A percentile compares a stretch with the other conserved stretches of the same genome.
phyloP scores from a whole-genome alignment of 1,139 yeast species.

The Arxiozyma heterogenica region DNA sequence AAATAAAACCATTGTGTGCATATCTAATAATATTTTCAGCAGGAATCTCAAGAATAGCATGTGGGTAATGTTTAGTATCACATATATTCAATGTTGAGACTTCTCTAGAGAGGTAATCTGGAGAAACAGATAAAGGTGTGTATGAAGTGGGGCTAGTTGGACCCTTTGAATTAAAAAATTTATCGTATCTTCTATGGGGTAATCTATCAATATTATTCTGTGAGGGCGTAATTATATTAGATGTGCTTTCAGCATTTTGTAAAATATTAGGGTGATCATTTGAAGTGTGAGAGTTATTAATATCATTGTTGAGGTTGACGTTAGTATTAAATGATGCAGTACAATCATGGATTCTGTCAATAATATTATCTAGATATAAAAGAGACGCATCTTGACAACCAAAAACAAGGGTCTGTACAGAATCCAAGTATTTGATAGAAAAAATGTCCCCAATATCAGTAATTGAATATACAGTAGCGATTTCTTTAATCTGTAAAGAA shows the following conservation, averaged over 20 bases:
- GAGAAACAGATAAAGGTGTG: not conserved
- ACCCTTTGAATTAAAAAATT: conserved; percentile 83
- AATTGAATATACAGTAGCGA: conserved; percentile 67
- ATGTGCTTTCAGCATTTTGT: conserved; percentile 2
- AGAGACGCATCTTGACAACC: conserved; percentile 92
- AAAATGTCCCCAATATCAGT: conserved; percentile 92
- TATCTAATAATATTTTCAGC: conserved; percentile 57
- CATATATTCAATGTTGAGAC: not conserved
- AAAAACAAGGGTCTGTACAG: conserved; percentile 54
- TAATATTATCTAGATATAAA: conserved; percentile 49
- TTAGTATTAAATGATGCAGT: not conserved
- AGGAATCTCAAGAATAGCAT: conserved; percentile 51
- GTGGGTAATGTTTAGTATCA: not conserved
- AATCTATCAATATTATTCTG: conserved; percentile 30
- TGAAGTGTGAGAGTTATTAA: not conserved
- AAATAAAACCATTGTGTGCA: conserved; percentile 89
- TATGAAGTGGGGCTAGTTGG: conserved; percentile 50
- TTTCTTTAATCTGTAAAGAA: conserved; percentile 32
- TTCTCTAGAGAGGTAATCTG: conserved; percentile 2
- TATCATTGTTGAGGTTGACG: too few species aligned
- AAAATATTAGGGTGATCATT: not conserved
- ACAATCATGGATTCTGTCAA: conserved; percentile 18
- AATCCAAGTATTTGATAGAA: conserved; percentile 63
- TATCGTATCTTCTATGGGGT: conserved; percentile 76
- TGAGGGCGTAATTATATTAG: not conserved